Conservation (phyloP, 306 rosid species). For the barrel medic (Medicago truncatula) region DNA sequence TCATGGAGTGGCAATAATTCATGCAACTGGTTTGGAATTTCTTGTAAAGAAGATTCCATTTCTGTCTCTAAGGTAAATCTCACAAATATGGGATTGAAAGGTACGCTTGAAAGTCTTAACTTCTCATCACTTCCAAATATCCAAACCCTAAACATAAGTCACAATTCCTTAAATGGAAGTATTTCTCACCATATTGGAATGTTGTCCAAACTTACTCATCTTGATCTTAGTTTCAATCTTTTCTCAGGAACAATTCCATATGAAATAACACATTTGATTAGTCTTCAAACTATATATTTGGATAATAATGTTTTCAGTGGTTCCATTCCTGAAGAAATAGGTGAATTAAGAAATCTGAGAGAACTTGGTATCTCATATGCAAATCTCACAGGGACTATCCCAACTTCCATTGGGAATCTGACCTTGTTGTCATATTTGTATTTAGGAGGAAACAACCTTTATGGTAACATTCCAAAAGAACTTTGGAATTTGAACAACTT, state of each 20-base stretch:
- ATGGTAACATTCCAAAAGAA: conserved; percentile 2
- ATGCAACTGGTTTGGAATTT: not conserved
- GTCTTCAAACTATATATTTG: not conserved
- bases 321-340: not conserved
- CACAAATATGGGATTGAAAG: not conserved
- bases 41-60: not conserved
- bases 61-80: not conserved
- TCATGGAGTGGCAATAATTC: not conserved
- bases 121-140: not conserved
- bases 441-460: not conserved
- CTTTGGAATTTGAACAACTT: conserved; percentile 13
- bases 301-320: not conserved
- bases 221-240: not conserved
- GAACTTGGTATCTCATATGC: not conserved
- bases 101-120: not conserved
- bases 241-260: not conserved
- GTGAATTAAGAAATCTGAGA: not conserved
- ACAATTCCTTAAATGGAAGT: not conserved
- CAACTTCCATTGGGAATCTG: not conserved
- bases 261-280: not conserved
- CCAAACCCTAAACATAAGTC: not conserved
- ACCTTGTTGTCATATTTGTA: not conserved
- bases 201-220: not conserved
- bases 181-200: not conserved
- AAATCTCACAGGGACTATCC: not conserved